Conservation (phyloP, 73 alveolate species). For the Paramecium octaurelia region DNA sequence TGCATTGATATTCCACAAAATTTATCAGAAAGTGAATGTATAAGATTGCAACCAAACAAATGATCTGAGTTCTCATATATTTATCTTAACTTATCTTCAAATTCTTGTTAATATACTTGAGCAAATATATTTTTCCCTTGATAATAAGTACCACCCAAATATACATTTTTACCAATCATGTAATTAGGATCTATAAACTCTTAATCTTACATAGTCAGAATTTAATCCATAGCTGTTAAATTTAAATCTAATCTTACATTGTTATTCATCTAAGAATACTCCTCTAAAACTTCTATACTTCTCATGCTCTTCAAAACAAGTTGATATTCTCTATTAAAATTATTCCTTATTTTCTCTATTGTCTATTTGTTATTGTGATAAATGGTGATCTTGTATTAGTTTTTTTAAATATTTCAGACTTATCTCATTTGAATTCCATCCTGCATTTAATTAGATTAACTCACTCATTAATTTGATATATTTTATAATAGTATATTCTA, state of each 20-base stretch:
- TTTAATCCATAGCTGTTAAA: not conserved
- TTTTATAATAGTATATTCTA: too few relatives aligned
- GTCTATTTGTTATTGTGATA: not conserved
- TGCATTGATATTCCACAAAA: not conserved
- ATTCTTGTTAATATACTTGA: not conserved
- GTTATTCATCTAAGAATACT: not conserved
- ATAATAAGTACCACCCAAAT: not conserved
- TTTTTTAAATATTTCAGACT: not conserved
- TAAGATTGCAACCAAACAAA: not conserved
- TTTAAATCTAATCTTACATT: not conserved
- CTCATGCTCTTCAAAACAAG: not conserved
- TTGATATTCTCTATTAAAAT: not conserved
- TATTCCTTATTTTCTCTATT: not conserved
- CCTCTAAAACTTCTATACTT: not conserved
- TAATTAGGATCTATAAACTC: not conserved
- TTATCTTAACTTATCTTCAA: not conserved
- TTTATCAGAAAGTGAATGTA: not conserved
- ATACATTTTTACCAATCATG: not conserved
- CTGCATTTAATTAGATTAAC: not conserved
- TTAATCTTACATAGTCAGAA: not conserved
- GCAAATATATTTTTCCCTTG: not conserved
- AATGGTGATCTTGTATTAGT: not conserved
- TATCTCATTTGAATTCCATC: not conserved
- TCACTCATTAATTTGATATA: not conserved
- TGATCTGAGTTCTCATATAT: not conserved